Evolutionary conservation across 2,329 filamentous ascomycete genomes (phyloP), one percentile per base, ranked within the genome.

Genomic region (Didymella lethalis): DNA sequence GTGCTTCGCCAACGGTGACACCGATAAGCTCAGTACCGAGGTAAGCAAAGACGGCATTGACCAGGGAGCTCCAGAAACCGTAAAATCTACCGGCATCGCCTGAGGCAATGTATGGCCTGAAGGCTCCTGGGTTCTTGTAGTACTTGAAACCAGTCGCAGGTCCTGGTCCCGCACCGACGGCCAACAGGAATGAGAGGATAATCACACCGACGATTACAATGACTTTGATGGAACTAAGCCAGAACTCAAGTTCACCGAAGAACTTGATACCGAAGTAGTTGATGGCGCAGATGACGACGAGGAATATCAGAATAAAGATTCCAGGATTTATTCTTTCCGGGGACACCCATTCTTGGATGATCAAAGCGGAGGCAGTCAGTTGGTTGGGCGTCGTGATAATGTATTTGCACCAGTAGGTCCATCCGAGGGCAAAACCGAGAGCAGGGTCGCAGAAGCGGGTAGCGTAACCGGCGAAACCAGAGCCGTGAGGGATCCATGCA

Each of bases 361-460:
- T 90, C 36, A 96, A 78, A 5, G 90, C 86, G n/a, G 85, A 86
- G 28, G 92, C 92, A 0, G 91, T 95, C 38, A 96, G 81, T 74
- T 96, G 91, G 71, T 95, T 95, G 1, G 92, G 91, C 1, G 90
- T 93, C 48, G 91, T 85, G 69, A 96, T 93, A 74, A 95, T 91
- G 75, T 95, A 95, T 74, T 86, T 93, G 78, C 68, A 75, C 85
- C 86, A 91, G 66, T 80, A 81, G 3, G 73, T 75, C 75, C 75
- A 93, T 34, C 90, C 90, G 12, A 93, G 83, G 56, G 90, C 85
- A 75, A 95, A 95, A 54, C 91, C 91, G 26, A 95, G 84, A 60
- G 90, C 90, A 52, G 90, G 90, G 68, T 95, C 90, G 70, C 88
- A 90, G 80, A 92, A 95, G 47, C 91, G 85, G 60, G 87, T 85